These are phyloP conservation scores for Saccharomycopsis olivae DNA, from an alignment of 805 yeast species.

Conservation along the genomic window DNA sequence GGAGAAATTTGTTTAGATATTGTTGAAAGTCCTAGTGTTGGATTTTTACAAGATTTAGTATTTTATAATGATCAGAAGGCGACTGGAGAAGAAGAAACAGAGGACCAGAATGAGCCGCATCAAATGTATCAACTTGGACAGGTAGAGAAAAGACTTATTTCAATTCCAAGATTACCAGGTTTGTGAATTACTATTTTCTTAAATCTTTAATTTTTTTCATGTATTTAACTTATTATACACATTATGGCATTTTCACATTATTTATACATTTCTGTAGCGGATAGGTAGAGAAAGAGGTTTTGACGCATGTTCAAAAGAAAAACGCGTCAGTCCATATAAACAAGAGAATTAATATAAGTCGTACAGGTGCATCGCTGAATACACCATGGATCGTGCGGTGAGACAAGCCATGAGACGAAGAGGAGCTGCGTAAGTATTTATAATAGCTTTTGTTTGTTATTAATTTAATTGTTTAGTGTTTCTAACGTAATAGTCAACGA, in stretches of 20 bases:
- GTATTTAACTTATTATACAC: too few species aligned
- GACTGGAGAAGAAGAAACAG: slow-evolving; percentile 6
- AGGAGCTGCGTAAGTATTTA: not conserved
- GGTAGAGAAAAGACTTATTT: slow-evolving; percentile 12
- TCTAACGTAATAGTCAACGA: too few species aligned
- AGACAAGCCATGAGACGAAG: not conserved
- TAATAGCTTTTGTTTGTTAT: not conserved
- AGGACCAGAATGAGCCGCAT: too few species aligned
- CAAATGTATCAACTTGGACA: slow-evolving; percentile 16
- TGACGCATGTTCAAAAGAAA: too few species aligned
- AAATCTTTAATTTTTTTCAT: too few species aligned
- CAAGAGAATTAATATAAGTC: too few species aligned
- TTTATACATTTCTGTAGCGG: too few species aligned
- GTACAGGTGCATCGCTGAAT: not conserved
- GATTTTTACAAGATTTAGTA: slow-evolving; percentile 53
- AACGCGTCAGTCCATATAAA: too few species aligned
- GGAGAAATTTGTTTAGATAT: slow-evolving; percentile 65
- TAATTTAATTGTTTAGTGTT: too few species aligned
- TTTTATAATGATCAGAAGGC: slow-evolving; percentile 4
- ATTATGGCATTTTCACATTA: too few species aligned
- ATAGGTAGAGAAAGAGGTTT: too few species aligned
- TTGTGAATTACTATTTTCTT: too few species aligned
- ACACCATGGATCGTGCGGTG: not conserved
- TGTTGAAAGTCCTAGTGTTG: slow-evolving; percentile 56
- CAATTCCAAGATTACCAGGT: slow-evolving; percentile 14